These are phyloP conservation scores for Phytophthora brassicae DNA, from an alignment of 352 stramenopile species.

Conservation along the genomic window DNA sequence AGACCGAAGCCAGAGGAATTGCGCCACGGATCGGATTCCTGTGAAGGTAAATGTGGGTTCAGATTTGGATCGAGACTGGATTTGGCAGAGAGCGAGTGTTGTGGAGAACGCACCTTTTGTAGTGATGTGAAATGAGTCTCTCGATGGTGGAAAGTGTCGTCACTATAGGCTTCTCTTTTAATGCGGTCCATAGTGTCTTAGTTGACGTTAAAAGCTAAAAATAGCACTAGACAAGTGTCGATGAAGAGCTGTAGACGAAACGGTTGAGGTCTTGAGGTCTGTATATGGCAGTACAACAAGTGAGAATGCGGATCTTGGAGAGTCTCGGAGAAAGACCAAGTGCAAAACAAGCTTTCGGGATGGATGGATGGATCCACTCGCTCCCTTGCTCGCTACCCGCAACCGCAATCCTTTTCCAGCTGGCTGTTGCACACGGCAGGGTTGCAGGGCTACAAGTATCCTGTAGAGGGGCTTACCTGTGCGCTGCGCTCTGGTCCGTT, in stretches of 20 bases:
- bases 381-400: slow-evolving; percentile 5
- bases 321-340: slow-evolving; percentile 20
- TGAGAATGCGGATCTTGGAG: slow-evolving; percentile 35
- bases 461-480: slow-evolving; percentile 23
- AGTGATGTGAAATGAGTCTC: slow-evolving; percentile 22
- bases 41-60: slow-evolving; percentile 20
- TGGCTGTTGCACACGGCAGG: slow-evolving; percentile 24
- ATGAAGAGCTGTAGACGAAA: slow-evolving; percentile 28
- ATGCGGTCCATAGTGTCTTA: slow-evolving; percentile 27
- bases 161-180: slow-evolving; percentile 26
- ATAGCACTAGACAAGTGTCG: slow-evolving; percentile 25
- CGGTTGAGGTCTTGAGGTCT: no score
- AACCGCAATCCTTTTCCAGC: slow-evolving; percentile 34
- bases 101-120: slow-evolving; percentile 35
- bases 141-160: slow-evolving; percentile 35
- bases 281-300: no score
- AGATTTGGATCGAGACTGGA: no score
- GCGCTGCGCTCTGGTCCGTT: slow-evolving; percentile 15
- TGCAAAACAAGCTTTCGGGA: slow-evolving; percentile 12
- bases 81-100: no score
- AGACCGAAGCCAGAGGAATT: slow-evolving; percentile 70
- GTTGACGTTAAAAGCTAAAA: slow-evolving; percentile 19
- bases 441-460: background rate
- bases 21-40: slow-evolving; percentile 75
- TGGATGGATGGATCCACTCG: slow-evolving; percentile 35